These are phyloP conservation scores for Sclerotiophoma versabilis DNA, from an alignment of 2,329 filamentous ascomycete genomes.

Conservation along the genomic window DNA sequence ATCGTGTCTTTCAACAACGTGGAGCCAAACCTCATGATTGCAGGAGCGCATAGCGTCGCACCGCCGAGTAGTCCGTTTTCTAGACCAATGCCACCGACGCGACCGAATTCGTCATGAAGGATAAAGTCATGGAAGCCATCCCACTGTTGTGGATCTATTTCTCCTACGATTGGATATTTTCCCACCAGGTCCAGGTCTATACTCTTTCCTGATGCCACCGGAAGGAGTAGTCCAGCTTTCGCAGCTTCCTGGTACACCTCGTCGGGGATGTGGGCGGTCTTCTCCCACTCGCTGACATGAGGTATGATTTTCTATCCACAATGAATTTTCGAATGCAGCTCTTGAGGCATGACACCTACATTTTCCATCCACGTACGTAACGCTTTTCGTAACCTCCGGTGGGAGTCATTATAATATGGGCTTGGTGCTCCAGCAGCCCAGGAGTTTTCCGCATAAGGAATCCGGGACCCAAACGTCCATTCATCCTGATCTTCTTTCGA, in stretches of 20 bases:
- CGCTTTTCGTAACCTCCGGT: background rate
- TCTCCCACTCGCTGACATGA: background rate
- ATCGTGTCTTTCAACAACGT: background rate
- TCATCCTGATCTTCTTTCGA: too few species aligned
- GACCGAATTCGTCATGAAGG: background rate
- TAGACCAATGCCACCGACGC: conserved; percentile 9
- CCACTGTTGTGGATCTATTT: background rate
- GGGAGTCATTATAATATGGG: conserved; percentile 1
- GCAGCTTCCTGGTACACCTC: conserved; percentile 2
- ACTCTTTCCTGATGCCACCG: background rate
- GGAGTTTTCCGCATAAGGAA: conserved; percentile 3
- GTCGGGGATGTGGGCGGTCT: background rate
- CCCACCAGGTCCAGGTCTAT: background rate
- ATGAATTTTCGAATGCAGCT: too few species aligned
- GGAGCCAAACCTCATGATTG: conserved; percentile 6
- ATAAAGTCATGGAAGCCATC: conserved; percentile 14
- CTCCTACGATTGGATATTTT: conserved; percentile 4
- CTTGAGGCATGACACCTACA: too few species aligned
- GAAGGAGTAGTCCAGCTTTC: background rate
- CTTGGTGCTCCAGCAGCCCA: conserved; percentile 4
- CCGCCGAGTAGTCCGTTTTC: conserved; percentile 3
- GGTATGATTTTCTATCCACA: conserved; percentile 8
- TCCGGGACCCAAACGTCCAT: conserved; percentile 1
- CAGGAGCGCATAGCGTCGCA: background rate
- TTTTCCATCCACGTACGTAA: conserved; percentile 2